Conservation (phyloP, 1,139 yeast species). For the Pichia sp. region DNA sequence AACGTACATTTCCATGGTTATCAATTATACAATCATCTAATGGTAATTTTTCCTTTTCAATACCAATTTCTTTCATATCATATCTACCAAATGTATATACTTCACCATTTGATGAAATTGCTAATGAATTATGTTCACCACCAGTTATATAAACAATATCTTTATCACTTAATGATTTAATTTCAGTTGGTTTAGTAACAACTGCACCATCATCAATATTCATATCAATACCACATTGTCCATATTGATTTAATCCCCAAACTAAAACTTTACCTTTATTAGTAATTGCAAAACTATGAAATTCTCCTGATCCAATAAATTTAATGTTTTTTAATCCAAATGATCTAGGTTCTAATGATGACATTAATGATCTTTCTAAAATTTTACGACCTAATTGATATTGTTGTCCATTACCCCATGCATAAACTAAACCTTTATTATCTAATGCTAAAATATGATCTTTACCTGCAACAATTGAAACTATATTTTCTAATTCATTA, state of each 20-base stretch:
- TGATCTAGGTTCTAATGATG: constrained; percentile 68
- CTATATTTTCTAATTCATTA: constrained; percentile 57
- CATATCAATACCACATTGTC: constrained; percentile 80
- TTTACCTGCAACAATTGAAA: constrained; percentile 88
- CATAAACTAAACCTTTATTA: constrained; percentile 76
- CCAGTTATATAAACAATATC: constrained; percentile 65
- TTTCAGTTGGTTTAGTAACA: constrained; percentile 69
- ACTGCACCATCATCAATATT: constrained; percentile 77
- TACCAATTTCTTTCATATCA: constrained; percentile 90
- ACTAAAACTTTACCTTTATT: constrained; percentile 62
- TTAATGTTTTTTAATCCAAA: constrained; percentile 73
- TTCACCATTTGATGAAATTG: constrained; percentile 64
- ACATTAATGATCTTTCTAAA: constrained; percentile 66
- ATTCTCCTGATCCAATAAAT: constrained; percentile 87
- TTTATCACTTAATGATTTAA: constrained; percentile 51
- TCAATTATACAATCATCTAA: constrained; percentile 55
- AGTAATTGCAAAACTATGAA: constrained; percentile 90
- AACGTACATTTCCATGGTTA: constrained; percentile 73
- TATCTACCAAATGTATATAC: constrained; percentile 84
- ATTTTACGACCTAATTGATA: constrained; percentile 83
- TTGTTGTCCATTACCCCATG: constrained; percentile 98
- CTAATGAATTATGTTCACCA: constrained; percentile 92
- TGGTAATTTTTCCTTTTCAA: constrained; percentile 54
- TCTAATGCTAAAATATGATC: constrained; percentile 87
- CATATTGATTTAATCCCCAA: constrained; percentile 96